phyloP scores from a whole-genome alignment of 2,329 filamentous ascomycete genomes.

The Colletotrichum sp. region DNA sequence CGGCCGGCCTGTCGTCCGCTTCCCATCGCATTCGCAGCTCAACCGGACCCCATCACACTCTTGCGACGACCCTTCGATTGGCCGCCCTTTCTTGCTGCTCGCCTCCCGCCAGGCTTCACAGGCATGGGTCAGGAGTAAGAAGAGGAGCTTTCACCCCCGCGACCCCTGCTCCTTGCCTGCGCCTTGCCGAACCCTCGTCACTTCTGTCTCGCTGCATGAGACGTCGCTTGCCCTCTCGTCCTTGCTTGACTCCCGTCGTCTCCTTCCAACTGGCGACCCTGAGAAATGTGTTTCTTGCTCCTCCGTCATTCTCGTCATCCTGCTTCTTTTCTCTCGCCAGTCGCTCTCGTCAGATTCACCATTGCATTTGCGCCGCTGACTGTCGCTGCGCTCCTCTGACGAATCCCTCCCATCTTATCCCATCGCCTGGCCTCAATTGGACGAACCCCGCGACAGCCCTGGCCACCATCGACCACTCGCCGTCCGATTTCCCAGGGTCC shows the following conservation, averaged over 20 bases:
- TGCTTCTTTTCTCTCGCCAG: background rate
- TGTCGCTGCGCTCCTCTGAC: background rate
- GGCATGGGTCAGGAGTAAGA: background rate
- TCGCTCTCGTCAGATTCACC: background rate
- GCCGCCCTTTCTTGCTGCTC: background rate
- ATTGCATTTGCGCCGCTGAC: background rate
- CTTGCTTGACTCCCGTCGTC: background rate
- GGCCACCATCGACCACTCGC: background rate
- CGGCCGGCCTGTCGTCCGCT: background rate
- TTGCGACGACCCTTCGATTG: background rate
- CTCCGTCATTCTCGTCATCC: background rate
- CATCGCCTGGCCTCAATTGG: background rate
- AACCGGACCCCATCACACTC: background rate
- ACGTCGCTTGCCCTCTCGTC: background rate
- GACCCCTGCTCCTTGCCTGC: conserved; percentile 6
- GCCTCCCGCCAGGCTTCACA: background rate
- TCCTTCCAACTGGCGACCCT: background rate
- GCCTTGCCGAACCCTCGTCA: conserved; percentile 3
- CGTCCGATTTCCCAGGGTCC: background rate
- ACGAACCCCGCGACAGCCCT: background rate
- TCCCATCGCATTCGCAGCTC: background rate
- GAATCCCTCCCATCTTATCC: background rate
- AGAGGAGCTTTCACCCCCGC: background rate
- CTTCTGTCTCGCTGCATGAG: conserved; percentile 8
- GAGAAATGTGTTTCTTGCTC: conserved; percentile 1